Conservation (phyloP, 73 alveolate genomes). For the Tetrahymena elliotti region DNA sequence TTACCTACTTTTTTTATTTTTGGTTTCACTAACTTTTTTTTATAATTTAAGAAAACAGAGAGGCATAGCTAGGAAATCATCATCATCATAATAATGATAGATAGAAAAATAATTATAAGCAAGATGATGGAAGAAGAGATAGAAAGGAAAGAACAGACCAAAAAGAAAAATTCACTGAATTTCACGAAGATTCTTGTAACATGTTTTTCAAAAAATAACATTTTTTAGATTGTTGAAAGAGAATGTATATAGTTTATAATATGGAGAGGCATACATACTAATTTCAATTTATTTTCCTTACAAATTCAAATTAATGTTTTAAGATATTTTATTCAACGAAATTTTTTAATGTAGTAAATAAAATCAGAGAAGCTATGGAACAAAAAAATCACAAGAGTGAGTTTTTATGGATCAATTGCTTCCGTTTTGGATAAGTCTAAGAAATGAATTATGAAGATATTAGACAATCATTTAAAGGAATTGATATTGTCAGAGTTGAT, state of each 20-base stretch:
- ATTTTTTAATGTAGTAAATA: neutral
- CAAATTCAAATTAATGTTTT: no score
- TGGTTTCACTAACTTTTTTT: no score
- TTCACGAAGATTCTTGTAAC: neutral
- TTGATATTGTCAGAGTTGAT: neutral
- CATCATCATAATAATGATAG: neutral
- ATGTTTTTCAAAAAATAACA: no score
- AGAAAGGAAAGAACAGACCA: neutral
- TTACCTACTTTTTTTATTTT: no score
- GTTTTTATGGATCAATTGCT: neutral
- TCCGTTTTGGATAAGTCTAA: neutral
- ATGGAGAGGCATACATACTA: no score
- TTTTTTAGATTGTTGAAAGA: no score
- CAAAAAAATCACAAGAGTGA: neutral
- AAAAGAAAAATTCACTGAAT: neutral
- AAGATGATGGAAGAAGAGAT: neutral
- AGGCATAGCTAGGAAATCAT: neutral
- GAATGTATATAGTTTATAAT: no score
- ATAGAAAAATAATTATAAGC: neutral
- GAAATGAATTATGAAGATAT: neutral
- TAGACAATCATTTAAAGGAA: neutral
- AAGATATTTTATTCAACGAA: neutral
- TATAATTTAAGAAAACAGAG: neutral
- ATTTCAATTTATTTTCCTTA: no score
- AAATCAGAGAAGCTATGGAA: neutral